Evolutionary conservation across 139 green algal species (phyloP).

Genomic region (Chlamydomonas sp.): DNA sequence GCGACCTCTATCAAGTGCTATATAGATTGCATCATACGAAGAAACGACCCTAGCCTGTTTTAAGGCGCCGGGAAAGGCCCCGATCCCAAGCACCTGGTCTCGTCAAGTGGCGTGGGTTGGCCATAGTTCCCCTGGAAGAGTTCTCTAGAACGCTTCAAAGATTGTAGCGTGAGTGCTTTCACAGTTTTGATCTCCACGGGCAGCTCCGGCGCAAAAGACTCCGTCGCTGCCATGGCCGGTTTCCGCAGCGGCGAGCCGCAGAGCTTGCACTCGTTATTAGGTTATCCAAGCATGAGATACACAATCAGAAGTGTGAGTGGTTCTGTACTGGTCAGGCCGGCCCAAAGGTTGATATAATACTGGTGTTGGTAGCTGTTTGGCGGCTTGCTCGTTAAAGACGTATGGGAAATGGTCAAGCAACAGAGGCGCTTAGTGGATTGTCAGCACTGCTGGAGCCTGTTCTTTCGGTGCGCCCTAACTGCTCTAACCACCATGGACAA

Average conservation of each 20-base stretch:
- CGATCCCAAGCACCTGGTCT: constrained; percentile 49
- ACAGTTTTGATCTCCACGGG: constrained; percentile 82
- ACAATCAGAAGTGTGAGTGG: too few species aligned
- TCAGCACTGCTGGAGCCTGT: too few species aligned
- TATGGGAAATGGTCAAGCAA: too few species aligned
- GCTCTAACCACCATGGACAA: too few species aligned
- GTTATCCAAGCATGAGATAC: neutral
- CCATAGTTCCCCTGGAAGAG: constrained; percentile 82
- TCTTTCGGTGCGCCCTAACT: too few species aligned
- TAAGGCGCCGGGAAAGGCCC: neutral
- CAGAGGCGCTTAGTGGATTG: too few species aligned
- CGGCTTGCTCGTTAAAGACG: too few species aligned
- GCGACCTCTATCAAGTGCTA: neutral
- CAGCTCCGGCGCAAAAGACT: constrained; percentile 58
- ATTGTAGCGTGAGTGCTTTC: constrained; percentile 77
- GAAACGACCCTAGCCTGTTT: neutral
- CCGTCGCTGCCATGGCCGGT: constrained; percentile 18
- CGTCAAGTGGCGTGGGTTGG: constrained; percentile 66
- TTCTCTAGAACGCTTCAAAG: constrained; percentile 88
- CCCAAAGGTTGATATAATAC: too few species aligned
- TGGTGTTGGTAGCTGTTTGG: too few species aligned
- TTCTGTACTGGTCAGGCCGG: too few species aligned
- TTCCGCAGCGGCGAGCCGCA: neutral
- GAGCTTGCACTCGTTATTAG: too few species aligned
- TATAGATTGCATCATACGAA: neutral